phyloP scores from a whole-genome alignment of 805 yeast species.

The Metschnikowia dekortorum region DNA sequence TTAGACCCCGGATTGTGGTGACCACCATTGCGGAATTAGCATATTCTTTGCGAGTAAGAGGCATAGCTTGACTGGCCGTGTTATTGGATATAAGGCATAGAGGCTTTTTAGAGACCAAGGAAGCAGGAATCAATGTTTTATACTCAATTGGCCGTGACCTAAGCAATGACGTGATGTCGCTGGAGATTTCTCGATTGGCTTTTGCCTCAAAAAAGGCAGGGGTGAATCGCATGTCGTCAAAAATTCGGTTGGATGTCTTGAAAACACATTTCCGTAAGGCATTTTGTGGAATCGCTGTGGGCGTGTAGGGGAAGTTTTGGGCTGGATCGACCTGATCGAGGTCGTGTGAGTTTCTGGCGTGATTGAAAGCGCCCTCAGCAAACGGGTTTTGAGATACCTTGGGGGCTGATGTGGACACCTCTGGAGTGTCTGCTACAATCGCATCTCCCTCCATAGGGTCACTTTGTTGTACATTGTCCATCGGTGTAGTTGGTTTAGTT shows the following conservation, averaged over 20 bases:
- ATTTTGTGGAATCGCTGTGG: slow-evolving; percentile 14
- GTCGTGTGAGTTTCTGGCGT: background rate
- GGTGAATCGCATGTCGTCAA: slow-evolving; percentile 51
- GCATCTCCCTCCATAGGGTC: background rate
- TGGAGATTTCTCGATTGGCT: background rate
- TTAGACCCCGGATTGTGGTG: slow-evolving; percentile 29
- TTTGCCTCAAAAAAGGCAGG: slow-evolving; percentile 12
- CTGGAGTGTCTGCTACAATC: background rate
- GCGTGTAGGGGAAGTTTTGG: slow-evolving; percentile 10
- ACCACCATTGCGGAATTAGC: slow-evolving; percentile 19
- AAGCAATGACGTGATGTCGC: slow-evolving; percentile 19
- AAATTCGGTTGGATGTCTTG: slow-evolving; percentile 63
- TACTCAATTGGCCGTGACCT: slow-evolving; percentile 35
- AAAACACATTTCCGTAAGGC: slow-evolving; percentile 28
- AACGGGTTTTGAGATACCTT: slow-evolving; percentile 10
- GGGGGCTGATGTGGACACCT: background rate
- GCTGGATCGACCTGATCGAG: slow-evolving; percentile 1
- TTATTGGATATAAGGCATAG: slow-evolving; percentile 35
- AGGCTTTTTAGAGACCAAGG: slow-evolving; percentile 8
- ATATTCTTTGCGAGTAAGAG: slow-evolving; percentile 20
- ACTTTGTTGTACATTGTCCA: background rate
- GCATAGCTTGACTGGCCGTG: slow-evolving; percentile 28
- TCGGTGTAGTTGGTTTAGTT: background rate
- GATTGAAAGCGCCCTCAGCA: slow-evolving; percentile 4
- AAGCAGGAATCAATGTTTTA: slow-evolving; percentile 18